These are phyloP conservation scores for Beauveria sp. DNA, from an alignment of 2,329 filamentous ascomycete genomes.

Conservation along the genomic window DNA sequence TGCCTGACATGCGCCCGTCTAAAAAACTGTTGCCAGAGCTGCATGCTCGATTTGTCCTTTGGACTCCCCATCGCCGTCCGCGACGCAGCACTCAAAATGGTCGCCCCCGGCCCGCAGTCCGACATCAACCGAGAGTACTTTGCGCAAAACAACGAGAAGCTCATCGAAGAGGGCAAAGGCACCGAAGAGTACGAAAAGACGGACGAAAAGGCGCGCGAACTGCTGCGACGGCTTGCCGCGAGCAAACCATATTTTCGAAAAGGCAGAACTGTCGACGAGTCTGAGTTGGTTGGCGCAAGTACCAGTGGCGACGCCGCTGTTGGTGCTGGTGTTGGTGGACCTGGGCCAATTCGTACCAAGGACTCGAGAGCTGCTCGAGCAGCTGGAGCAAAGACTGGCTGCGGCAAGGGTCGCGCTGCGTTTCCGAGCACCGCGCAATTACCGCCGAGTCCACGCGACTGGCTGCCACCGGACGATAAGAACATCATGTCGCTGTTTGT, in stretches of 20 bases:
- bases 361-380: constrained; percentile 48
- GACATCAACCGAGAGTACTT: constrained; percentile 96
- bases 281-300: constrained; percentile 27
- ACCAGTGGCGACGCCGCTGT: constrained; percentile 38
- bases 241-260: constrained; percentile 96
- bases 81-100: constrained; percentile 96
- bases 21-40: constrained; percentile 98
- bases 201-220: constrained; percentile 89
- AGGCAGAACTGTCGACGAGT: constrained; percentile 64
- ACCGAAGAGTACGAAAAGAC: constrained; percentile 93
- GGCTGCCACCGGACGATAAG: constrained; percentile 71
- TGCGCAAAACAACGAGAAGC: constrained; percentile 92
- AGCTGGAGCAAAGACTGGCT: constrained; percentile 40
- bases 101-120: constrained; percentile 85
- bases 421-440: constrained; percentile 67
- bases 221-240: constrained; percentile 74
- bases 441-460: constrained; percentile 77
- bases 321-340: constrained; percentile 52
- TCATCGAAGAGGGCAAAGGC: constrained; percentile 84
- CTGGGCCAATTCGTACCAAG: constrained; percentile 72
- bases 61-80: constrained; percentile 90
- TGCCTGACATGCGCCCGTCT: constrained; percentile 93
- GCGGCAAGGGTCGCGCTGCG: constrained; percentile 38
- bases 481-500: constrained; percentile 92
- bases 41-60: constrained; percentile 96